Evolutionary conservation across 345 rosid species (phyloP).

Genomic region (Corchorus capsularis): DNA sequence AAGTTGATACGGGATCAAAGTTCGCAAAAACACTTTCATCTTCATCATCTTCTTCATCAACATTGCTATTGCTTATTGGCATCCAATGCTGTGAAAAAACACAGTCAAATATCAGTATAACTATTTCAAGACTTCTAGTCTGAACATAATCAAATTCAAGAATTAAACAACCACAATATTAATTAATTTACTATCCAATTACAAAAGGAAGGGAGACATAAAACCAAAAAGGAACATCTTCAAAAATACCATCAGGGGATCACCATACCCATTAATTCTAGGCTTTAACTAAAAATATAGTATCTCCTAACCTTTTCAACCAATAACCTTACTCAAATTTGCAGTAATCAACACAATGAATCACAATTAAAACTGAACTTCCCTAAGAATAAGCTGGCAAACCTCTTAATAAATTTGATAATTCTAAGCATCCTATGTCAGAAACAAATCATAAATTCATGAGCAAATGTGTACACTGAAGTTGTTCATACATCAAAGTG

Average conservation of each 20-base stretch:
- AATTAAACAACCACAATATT: background rate
- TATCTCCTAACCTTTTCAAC: background rate
- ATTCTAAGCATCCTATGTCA: background rate
- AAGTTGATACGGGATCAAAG: conserved; percentile 44
- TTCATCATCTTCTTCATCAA: conserved; percentile 24
- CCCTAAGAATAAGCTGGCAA: background rate
- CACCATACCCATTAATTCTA: background rate
- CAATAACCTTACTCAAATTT: background rate
- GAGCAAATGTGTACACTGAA: background rate
- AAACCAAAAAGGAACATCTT: background rate
- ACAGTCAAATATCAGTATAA: conserved; percentile 20
- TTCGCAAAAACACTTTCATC: conserved; percentile 43
- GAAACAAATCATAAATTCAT: background rate
- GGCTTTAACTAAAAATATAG: background rate
- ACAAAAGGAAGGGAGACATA: background rate
- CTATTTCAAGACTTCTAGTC: background rate
- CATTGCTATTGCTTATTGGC: conserved; percentile 35
- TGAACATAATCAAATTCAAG: background rate
- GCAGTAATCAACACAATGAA: background rate
- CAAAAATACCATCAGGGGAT: background rate
- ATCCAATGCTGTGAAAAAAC: conserved; percentile 58
- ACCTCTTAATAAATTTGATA: background rate
- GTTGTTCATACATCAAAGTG: background rate
- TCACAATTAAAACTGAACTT: background rate
- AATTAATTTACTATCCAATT: background rate